These are phyloP conservation scores for Meyerozyma smithsonii DNA, from an alignment of 1,139 yeast genomes.

Conservation along the genomic window DNA sequence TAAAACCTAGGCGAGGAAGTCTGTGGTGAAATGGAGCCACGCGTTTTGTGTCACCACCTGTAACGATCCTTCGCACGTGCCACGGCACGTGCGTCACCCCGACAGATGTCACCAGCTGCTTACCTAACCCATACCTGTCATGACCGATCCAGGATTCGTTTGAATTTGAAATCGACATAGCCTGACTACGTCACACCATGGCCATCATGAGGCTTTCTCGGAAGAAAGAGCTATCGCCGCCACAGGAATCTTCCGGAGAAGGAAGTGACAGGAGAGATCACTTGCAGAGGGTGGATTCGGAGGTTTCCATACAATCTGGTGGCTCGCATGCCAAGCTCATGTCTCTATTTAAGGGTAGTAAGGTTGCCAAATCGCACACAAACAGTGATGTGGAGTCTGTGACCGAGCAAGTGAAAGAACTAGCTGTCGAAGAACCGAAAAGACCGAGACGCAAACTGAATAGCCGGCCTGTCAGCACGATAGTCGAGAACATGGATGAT, in stretches of 20 bases:
- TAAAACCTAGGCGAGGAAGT: not conserved
- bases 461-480: slow-evolving; percentile 8
- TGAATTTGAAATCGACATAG: not conserved
- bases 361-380: not conserved
- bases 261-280: not conserved
- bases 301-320: not conserved
- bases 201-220: not conserved
- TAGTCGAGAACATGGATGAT: slow-evolving; percentile 4
- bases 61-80: not conserved
- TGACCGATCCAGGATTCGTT: not conserved
- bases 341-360: not conserved
- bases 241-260: not conserved
- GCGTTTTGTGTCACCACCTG: slow-evolving; percentile 1
- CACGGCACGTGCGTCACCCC: not conserved
- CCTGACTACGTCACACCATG: not conserved
- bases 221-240: not conserved
- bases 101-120: not conserved
- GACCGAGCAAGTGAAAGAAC: not conserved
- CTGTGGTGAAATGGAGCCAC: not conserved
- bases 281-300: not conserved
- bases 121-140: not conserved
- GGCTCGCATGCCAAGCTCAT: not conserved
- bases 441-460: slow-evolving; percentile 3
- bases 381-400: not conserved
- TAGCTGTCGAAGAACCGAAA: not conserved